Evolutionary conservation across 2,329 filamentous ascomycete genomes (phyloP), one percentile per base, ranked within the genome.

Genomic region (Talaromyces sp.): DNA sequence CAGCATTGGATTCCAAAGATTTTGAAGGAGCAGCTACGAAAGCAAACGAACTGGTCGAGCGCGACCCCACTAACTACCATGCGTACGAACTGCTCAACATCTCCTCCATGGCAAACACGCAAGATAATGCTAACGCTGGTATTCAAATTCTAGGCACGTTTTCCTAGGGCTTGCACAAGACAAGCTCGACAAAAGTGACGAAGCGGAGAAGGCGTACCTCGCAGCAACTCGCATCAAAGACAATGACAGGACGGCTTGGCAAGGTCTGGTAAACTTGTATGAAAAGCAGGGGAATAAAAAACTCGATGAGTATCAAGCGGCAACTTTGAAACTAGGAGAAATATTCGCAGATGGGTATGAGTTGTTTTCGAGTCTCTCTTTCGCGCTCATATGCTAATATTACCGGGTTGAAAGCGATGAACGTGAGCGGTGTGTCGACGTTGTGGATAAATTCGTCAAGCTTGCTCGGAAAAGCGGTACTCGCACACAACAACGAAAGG

Each of bases 91-190:
- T 47, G 31, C 33, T 28, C 31, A 53, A 30, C 6, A 33, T 52
- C 36, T 55, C 55, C 50, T 57, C 57, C 55, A 18, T 23, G 27
- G 16, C 31, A 33, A 53, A 16, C 44, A 16, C 30, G 6, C 14
- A 16, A 56, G 12, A 23, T 14, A 30, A 60, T 18, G 62, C 69
- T 66, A 63, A 64, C 3, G 31, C 57, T 36, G 52, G 52, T 47
- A 23, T n/a, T 34, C 55, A 23, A 16, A 18, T 23, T 44, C 18
- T 63, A 91, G 89, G 30, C 85, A 91, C 66, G 83, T 98, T n/a
- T 96, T 97, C 72, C 81, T 96, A 18, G 95, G 91, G 1, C 91
- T 96, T 73, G 90, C 91, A 1, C 81, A 89, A 53, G 92, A 96
- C 74, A 95, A 92, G 73, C 84, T 89, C 64, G 85, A 86, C 63